phyloP scores from a whole-genome alignment of 495 filamentous ascomycete genomes.

The Penicillium atrosanguineum region DNA sequence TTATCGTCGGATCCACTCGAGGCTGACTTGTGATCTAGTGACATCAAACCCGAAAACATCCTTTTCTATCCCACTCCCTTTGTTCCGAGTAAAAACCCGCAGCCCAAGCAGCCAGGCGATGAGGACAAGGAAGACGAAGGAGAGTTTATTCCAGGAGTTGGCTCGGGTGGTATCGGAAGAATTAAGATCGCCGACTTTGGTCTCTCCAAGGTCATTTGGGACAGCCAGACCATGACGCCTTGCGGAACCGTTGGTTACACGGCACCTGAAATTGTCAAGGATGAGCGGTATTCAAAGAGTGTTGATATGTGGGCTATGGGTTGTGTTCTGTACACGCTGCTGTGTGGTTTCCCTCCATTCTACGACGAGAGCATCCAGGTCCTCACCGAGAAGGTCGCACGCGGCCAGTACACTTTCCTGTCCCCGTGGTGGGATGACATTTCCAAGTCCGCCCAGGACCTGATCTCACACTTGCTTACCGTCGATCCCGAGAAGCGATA shows the following conservation, averaged over 20 bases:
- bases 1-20: not conserved
- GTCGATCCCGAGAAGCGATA: slow-evolving; percentile 91
- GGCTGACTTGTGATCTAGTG: slow-evolving; percentile 51
- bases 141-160: slow-evolving; percentile 80
- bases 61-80: slow-evolving; percentile 86
- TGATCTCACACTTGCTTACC: slow-evolving; percentile 88
- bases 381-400: slow-evolving; percentile 94
- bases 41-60: slow-evolving; percentile 98
- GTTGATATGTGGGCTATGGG: slow-evolving; percentile 99
- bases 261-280: slow-evolving; percentile 98
- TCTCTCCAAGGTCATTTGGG: slow-evolving; percentile 96
- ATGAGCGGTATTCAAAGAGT: slow-evolving; percentile 97
- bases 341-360: slow-evolving; percentile 97
- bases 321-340: slow-evolving; percentile 92
- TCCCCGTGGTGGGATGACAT: slow-evolving; percentile 99
- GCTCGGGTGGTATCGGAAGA: slow-evolving; percentile 86
- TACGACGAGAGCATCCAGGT: slow-evolving; percentile 98
- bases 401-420: slow-evolving; percentile 95
- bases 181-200: slow-evolving; percentile 99
- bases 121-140: slow-evolving; percentile 98
- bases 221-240: slow-evolving; percentile 97
- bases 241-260: slow-evolving; percentile 98
- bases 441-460: slow-evolving; percentile 89
- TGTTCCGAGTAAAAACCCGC: slow-evolving; percentile 74
- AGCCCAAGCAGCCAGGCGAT: slow-evolving; percentile 76